These are phyloP conservation scores for Alternaria burnsii DNA, from an alignment of 2,329 filamentous ascomycete genomes.

Conservation along the genomic window DNA sequence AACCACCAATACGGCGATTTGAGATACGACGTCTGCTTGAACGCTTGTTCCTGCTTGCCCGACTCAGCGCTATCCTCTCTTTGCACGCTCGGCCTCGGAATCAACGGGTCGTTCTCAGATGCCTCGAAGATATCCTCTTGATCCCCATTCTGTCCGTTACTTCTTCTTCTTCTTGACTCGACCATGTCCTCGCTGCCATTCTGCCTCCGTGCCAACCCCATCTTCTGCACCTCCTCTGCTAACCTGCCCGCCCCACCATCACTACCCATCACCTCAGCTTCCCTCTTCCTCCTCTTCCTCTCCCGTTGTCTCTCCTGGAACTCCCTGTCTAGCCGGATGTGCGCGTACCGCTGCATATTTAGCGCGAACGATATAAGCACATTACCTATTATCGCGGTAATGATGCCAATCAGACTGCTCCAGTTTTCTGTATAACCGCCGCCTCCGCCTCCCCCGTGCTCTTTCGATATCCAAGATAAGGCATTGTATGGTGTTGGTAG, in stretches of 20 bases:
- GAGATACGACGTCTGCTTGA: constrained; percentile 76
- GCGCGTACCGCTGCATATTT: constrained; percentile 95
- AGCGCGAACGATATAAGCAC: constrained; percentile 93
- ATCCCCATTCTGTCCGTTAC: neutral
- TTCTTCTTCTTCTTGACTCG: neutral
- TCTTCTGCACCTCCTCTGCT: constrained; percentile 41
- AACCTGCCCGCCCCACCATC: constrained; percentile 35
- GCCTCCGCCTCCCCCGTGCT: constrained; percentile 7
- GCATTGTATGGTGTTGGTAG: constrained; percentile 10
- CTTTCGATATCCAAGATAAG: constrained; percentile 19
- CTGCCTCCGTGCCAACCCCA: constrained; percentile 9
- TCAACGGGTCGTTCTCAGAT: constrained; percentile 48
- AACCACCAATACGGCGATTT: constrained; percentile 96
- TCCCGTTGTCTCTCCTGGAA: constrained; percentile 60
- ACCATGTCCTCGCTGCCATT: constrained; percentile 11
- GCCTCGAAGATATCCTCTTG: constrained; percentile 19
- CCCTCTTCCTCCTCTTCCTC: constrained; percentile 41
- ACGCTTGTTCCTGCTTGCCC: constrained; percentile 40
- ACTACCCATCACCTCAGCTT: constrained; percentile 13
- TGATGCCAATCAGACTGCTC: constrained; percentile 94
- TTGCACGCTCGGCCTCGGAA: constrained; percentile 30
- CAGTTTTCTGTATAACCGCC: constrained; percentile 60
- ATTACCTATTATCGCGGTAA: constrained; percentile 92
- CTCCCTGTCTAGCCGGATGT: constrained; percentile 81
- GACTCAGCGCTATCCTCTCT: constrained; percentile 34